These are phyloP conservation scores for Auricularia heimuer DNA, from an alignment of 768 basidiomycete species.

Conservation along the genomic window DNA sequence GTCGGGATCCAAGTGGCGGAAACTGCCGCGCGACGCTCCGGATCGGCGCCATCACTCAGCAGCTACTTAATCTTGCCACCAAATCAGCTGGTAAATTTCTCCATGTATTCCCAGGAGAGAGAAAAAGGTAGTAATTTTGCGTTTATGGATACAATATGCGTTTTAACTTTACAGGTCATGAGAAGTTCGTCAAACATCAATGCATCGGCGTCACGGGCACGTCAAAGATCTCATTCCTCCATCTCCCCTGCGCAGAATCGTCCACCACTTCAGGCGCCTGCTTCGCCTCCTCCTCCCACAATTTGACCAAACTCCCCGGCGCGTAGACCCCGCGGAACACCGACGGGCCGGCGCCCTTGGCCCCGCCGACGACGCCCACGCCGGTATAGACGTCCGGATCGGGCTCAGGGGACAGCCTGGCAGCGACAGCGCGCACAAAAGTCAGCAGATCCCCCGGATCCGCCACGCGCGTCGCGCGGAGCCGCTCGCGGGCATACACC, in stretches of 20 bases:
- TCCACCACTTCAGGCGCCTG: neutral
- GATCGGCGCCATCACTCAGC: too few relatives aligned
- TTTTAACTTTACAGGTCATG: too few relatives aligned
- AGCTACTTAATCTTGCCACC: too few relatives aligned
- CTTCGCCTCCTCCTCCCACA: neutral
- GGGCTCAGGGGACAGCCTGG: neutral
- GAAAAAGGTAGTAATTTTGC: too few relatives aligned
- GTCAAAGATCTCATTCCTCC: neutral
- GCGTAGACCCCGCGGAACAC: conserved; percentile 1
- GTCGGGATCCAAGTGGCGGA: neutral
- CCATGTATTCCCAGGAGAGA: too few relatives aligned
- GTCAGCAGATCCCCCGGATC: neutral
- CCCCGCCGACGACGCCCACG: neutral
- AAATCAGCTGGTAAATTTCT: too few relatives aligned
- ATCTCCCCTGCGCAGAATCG: neutral
- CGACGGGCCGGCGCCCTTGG: neutral
- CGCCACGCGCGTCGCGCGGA: neutral
- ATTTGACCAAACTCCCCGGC: neutral
- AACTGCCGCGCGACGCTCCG: neutral
- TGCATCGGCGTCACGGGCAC: neutral
- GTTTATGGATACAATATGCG: too few relatives aligned
- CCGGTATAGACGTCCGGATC: neutral
- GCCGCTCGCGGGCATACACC: neutral
- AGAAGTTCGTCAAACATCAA: neutral
- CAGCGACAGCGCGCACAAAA: neutral